phyloP scores from a whole-genome alignment of 2,329 filamentous ascomycete genomes.

The Epichloe uncinata region DNA sequence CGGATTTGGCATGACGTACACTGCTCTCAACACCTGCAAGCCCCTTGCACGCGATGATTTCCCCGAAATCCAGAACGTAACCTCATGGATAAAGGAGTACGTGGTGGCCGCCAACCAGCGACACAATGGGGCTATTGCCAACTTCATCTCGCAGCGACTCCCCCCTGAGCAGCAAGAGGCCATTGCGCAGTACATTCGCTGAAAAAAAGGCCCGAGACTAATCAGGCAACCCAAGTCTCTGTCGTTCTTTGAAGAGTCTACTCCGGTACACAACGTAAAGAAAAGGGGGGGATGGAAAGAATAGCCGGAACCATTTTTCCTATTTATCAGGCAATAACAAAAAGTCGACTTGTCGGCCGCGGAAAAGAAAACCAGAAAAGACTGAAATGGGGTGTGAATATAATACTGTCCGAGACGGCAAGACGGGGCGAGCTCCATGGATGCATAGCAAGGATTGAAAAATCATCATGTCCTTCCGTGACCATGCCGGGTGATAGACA shows the following conservation, averaged over 20 bases:
- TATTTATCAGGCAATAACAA: background rate
- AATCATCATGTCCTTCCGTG: too few species aligned
- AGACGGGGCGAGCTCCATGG: background rate
- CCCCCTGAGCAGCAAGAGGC: conserved; percentile 45
- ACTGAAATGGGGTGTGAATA: background rate
- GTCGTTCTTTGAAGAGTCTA: background rate
- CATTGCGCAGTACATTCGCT: conserved; percentile 38
- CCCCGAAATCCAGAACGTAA: conserved; percentile 67
- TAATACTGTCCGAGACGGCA: background rate
- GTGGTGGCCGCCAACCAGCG: conserved; percentile 65
- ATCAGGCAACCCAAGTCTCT: background rate
- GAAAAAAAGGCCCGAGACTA: background rate
- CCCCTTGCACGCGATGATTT: conserved; percentile 64
- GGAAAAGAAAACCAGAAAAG: too few species aligned
- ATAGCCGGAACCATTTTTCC: too few species aligned
- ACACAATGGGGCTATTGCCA: conserved; percentile 55
- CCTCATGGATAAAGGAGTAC: conserved; percentile 74
- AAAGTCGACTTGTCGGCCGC: background rate
- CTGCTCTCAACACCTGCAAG: conserved; percentile 81
- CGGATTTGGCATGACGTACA: conserved; percentile 89
- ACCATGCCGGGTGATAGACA: background rate
- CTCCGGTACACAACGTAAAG: background rate
- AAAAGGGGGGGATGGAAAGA: background rate
- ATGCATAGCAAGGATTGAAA: too few species aligned
- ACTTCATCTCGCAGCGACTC: conserved; percentile 61